Conservation (phyloP, 306 rosid genomes). For the Vigna reflexopilosa region DNA sequence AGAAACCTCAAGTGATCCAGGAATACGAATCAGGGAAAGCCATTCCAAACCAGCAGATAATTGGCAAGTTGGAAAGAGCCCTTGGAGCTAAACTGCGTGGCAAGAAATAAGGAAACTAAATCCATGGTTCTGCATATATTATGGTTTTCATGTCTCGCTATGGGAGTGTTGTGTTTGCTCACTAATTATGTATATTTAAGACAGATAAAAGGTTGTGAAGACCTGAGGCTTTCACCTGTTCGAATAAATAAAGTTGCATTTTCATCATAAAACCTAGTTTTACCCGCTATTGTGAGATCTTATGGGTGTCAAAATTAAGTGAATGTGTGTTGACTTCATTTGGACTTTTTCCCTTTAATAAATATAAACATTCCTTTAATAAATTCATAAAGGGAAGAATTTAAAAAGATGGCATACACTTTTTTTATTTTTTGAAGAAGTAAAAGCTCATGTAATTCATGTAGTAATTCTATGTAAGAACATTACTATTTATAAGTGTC, state of each 20-base stretch:
- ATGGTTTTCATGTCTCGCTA: constrained; percentile 19
- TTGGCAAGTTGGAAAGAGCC: constrained; percentile 83
- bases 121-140: constrained; percentile 11
- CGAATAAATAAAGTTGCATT: constrained; percentile 29
- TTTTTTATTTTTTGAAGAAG: too few species aligned
- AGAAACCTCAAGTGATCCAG: constrained; percentile 92
- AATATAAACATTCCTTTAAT: too few species aligned
- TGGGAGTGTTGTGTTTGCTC: constrained; percentile 25
- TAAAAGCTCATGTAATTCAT: too few species aligned
- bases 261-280: constrained; percentile 15
- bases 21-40: constrained; percentile 91
- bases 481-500: too few species aligned
- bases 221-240: constrained; percentile 30
- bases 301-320: not conserved
- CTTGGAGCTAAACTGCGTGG: constrained; percentile 81
- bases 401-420: too few species aligned
- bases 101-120: constrained; percentile 52
- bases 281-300: not conserved
- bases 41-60: constrained; percentile 89
- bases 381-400: too few species aligned
- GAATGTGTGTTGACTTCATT: not conserved
- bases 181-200: constrained; percentile 37
- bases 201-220: constrained; percentile 32
- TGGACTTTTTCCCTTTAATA: too few species aligned
- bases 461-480: too few species aligned